Percentiles rank a stretch among this genome's conserved stretches.
These are phyloP conservation scores for Solanum hybrid DNA, from an alignment of 305 asterid genomes.

Conservation along the genomic window DNA sequence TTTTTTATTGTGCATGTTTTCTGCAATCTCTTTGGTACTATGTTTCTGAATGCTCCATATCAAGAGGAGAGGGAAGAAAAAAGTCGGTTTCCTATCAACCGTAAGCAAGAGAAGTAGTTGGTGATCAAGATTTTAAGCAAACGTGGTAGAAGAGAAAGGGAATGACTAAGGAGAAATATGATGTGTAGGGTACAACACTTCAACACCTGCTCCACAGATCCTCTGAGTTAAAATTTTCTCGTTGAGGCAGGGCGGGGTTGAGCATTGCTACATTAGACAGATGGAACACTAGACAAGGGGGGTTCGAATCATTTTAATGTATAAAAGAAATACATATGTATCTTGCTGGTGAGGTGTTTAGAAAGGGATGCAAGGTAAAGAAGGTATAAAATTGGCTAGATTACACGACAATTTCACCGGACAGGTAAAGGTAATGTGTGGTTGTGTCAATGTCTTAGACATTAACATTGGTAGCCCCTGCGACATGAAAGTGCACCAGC, in stretches of 20 bases:
- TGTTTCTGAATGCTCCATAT: conserved; percentile 10
- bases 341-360: not conserved
- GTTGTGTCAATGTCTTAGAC: not conserved
- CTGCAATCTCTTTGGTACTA: not conserved
- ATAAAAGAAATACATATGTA: not conserved
- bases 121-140: not conserved
- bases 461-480: conserved; percentile 38
- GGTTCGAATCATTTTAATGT: not conserved
- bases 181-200: conserved; percentile 29
- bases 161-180: not conserved
- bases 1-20: not conserved
- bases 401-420: not conserved
- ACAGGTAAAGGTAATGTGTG: not conserved
- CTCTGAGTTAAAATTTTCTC: conserved; percentile 7
- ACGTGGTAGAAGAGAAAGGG: not conserved
- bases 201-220: conserved; percentile 25
- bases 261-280: not conserved
- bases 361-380: not conserved
- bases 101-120: not conserved
- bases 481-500: conserved; percentile 62
- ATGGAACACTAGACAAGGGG: not conserved
- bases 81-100: conserved; percentile 12
- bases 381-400: not conserved
- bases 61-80: not conserved
- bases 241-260: conserved; percentile 31